Evolutionary conservation across 345 rosid genomes (phyloP).

Genomic region (Moricandia arvensis): DNA sequence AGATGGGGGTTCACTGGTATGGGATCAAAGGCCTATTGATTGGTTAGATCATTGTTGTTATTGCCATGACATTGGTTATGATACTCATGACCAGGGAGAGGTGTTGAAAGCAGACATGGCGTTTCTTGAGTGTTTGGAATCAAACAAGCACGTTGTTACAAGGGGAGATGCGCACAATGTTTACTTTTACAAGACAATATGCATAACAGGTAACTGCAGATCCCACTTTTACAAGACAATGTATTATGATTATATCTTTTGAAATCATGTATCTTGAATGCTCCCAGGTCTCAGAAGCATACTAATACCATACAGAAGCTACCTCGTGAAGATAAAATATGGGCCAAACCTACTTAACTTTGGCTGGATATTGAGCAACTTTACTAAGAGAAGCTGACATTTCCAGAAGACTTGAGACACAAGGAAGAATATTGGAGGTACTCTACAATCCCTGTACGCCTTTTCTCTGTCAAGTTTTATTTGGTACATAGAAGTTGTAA

Average conservation of each 20-base stretch:
- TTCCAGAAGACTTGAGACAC: slow-evolving; percentile 51
- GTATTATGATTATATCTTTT: slow-evolving; percentile 33
- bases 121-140: slow-evolving; percentile 91
- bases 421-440: not conserved
- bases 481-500: slow-evolving; percentile 26
- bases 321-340: slow-evolving; percentile 57
- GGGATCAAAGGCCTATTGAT: slow-evolving; percentile 95
- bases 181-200: slow-evolving; percentile 79
- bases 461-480: not conserved
- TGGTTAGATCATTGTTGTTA: slow-evolving; percentile 97
- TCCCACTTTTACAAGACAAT: slow-evolving; percentile 74
- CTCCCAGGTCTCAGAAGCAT: slow-evolving; percentile 71
- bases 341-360: slow-evolving; percentile 59
- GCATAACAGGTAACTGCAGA: slow-evolving; percentile 86
- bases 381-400: slow-evolving; percentile 56
- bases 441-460: slow-evolving; percentile 18
- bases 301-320: slow-evolving; percentile 75
- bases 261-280: slow-evolving; percentile 8
- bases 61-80: slow-evolving; percentile 96
- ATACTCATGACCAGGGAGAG: slow-evolving; percentile 81
- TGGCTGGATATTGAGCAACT: slow-evolving; percentile 57
- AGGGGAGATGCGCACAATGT: slow-evolving; percentile 69
- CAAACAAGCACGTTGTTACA: slow-evolving; percentile 48
- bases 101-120: slow-evolving; percentile 82
- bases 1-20: slow-evolving; percentile 68